Evolutionary conservation across 352 stramenopile genomes (phyloP).

Genomic region (Pythium aristosporum): DNA sequence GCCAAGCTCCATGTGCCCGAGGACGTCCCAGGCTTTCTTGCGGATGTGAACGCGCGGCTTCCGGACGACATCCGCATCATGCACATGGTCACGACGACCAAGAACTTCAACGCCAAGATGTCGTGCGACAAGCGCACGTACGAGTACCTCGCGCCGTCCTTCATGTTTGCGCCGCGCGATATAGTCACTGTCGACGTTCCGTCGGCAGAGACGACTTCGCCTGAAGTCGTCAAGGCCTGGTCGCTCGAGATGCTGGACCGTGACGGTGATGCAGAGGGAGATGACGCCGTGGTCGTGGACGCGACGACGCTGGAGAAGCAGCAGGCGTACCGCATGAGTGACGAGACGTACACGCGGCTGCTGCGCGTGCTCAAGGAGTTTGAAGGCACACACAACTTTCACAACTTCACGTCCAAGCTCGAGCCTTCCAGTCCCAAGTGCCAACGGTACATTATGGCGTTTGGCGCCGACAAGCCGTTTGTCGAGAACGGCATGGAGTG

Average conservation of each 20-base stretch:
- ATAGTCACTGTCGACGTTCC: not conserved
- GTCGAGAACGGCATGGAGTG: slow-evolving; percentile 93
- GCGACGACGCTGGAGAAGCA: slow-evolving; percentile 59
- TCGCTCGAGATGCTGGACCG: slow-evolving; percentile 39
- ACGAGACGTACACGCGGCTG: slow-evolving; percentile 48
- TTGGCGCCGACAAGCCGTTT: slow-evolving; percentile 75
- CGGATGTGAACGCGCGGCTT: slow-evolving; percentile 68
- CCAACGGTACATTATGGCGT: slow-evolving; percentile 93
- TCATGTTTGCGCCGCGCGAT: slow-evolving; percentile 70
- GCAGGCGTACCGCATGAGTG: slow-evolving; percentile 69
- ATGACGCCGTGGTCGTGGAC: slow-evolving; percentile 50
- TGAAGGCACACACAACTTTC: slow-evolving; percentile 92
- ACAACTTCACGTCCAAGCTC: slow-evolving; percentile 96
- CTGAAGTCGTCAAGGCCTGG: slow-evolving; percentile 27
- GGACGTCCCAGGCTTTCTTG: slow-evolving; percentile 62
- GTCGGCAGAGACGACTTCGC: not conserved
- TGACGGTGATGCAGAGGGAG: slow-evolving; percentile 27
- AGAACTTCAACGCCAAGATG: slow-evolving; percentile 91
- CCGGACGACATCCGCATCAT: slow-evolving; percentile 83
- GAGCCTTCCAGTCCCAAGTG: slow-evolving; percentile 78
- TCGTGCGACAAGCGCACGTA: slow-evolving; percentile 89
- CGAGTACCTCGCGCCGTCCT: slow-evolving; percentile 89
- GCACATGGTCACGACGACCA: slow-evolving; percentile 84
- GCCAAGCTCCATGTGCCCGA: slow-evolving; percentile 85
- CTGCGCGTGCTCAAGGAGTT: slow-evolving; percentile 63